Conservation (phyloP, 768 basidiomycete genomes). For the Termitomyces sp. region DNA sequence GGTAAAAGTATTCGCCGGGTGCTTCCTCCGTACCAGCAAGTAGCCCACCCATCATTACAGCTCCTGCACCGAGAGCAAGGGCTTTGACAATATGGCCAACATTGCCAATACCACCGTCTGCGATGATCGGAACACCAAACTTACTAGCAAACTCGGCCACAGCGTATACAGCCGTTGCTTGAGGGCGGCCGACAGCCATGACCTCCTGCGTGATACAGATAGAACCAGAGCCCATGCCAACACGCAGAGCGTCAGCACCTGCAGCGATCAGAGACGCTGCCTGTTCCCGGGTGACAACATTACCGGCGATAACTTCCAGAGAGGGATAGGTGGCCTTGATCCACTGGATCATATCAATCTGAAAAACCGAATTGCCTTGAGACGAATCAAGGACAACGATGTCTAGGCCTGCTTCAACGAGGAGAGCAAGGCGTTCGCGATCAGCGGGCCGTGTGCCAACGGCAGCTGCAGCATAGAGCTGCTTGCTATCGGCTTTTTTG, state of each 20-base stretch:
- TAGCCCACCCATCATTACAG: conserved; percentile 98
- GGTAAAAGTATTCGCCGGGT: conserved; percentile 98
- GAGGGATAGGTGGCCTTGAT: conserved; percentile 82
- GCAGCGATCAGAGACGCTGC: conserved; percentile 90
- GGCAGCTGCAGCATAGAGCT: conserved; percentile 94
- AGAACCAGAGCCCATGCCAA: conserved; percentile 98
- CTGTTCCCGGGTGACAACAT: conserved; percentile 97
- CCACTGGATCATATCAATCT: conserved; percentile 92
- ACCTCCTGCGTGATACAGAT: conserved; percentile 99
- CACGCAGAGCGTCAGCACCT: conserved; percentile 90
- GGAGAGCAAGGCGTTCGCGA: conserved; percentile 73
- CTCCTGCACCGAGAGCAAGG: conserved; percentile 85
- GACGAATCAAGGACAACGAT: conserved; percentile 94
- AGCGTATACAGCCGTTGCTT: conserved; percentile 96
- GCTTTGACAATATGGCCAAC: conserved; percentile 99
- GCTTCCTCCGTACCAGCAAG: conserved; percentile 96
- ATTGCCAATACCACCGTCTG: conserved; percentile 93
- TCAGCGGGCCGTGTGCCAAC: conserved; percentile 91
- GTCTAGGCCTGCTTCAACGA: conserved; percentile 93
- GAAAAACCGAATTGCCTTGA: conserved; percentile 93
- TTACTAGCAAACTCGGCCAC: conserved; percentile 90
- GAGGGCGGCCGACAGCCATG: conserved; percentile 97
- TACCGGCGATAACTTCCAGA: conserved; percentile 93
- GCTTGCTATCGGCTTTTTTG: conserved; percentile 87
- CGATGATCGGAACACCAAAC: conserved; percentile 95